A percentile compares a stretch with the other conserved stretches of the same genome.
These are phyloP conservation scores for Wickerhamomyces subpelliculosus DNA, from an alignment of 805 yeast genomes.

Conservation along the genomic window DNA sequence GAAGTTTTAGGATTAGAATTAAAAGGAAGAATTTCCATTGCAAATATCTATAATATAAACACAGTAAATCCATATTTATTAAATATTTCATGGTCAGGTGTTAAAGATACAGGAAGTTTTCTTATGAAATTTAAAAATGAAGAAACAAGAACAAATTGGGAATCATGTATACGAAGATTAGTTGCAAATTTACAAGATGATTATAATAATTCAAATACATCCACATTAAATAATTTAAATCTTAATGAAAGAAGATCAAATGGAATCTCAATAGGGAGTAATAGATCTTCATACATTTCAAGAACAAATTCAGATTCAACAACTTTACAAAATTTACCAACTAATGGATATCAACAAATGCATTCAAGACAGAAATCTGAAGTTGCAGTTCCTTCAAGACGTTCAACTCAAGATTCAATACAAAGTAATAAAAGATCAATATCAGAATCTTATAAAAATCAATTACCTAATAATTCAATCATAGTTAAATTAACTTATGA, in stretches of 20 bases:
- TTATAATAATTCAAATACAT: constrained; percentile 4
- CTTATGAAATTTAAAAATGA: constrained; percentile 77
- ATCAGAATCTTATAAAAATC: constrained; percentile 31
- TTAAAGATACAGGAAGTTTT: constrained; percentile 80
- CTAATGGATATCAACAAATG: background rate
- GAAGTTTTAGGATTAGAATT: constrained; percentile 44
- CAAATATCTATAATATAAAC: constrained; percentile 49
- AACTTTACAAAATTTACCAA: constrained; percentile 6
- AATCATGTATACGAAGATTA: constrained; percentile 47
- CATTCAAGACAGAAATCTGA: constrained; percentile 24
- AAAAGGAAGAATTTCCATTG: constrained; percentile 77
- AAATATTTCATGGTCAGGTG: constrained; percentile 76
- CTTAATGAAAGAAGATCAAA: constrained; percentile 21
- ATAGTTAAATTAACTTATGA: constrained; percentile 35
- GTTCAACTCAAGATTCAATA: constrained; percentile 21
- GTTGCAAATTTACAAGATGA: constrained; percentile 26
- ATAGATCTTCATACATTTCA: constrained; percentile 19
- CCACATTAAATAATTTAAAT: constrained; percentile 10
- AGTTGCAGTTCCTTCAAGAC: constrained; percentile 10
- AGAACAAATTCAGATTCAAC: constrained; percentile 18
- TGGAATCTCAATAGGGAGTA: constrained; percentile 16
- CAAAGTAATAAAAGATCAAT: constrained; percentile 27
- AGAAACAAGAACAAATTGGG: constrained; percentile 83
- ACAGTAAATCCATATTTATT: constrained; percentile 46
- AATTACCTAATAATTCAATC: constrained; percentile 31